Conservation (phyloP, 2,329 filamentous ascomycete genomes). For the Rhynchosporium secalis region DNA sequence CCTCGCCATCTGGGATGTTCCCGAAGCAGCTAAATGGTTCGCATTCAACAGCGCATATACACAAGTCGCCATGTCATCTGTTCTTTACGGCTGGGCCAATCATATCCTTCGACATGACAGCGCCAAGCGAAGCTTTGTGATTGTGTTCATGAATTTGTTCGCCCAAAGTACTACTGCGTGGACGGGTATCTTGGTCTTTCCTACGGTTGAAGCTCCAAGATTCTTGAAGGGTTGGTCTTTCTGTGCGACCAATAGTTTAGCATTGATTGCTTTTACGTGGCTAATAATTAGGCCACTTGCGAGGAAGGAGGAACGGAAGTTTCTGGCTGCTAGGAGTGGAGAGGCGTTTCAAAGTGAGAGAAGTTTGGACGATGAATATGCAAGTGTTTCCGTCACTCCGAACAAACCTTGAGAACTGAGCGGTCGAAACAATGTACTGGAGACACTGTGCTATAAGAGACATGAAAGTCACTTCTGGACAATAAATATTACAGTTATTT, state of each 20-base stretch:
- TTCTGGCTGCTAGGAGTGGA: slow-evolving; percentile 4
- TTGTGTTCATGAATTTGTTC: slow-evolving; percentile 47
- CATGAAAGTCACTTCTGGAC: no score
- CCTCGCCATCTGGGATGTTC: slow-evolving; percentile 56
- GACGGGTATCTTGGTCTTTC: slow-evolving; percentile 50
- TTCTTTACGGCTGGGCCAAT: slow-evolving; percentile 51
- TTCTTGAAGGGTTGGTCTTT: slow-evolving; percentile 45
- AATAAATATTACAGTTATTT: no score
- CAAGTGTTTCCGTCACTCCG: slow-evolving; percentile 4
- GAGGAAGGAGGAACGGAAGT: slow-evolving; percentile 22
- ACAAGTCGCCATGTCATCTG: slow-evolving; percentile 47
- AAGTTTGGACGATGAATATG: neutral
- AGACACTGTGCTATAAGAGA: no score
- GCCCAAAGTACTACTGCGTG: slow-evolving; percentile 50
- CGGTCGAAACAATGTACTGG: no score
- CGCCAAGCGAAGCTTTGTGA: slow-evolving; percentile 44
- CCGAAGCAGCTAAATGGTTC: slow-evolving; percentile 55
- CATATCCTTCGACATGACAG: slow-evolving; percentile 44
- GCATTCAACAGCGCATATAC: slow-evolving; percentile 49
- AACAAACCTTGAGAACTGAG: neutral
- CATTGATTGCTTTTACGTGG: slow-evolving; percentile 36
- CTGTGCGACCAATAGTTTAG: slow-evolving; percentile 38
- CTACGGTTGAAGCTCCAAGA: slow-evolving; percentile 46
- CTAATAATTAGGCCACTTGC: slow-evolving; percentile 25
- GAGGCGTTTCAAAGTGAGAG: slow-evolving; percentile 8